Conservation (phyloP, 169 alveolate genomes). For the Neospora caninum region DNA sequence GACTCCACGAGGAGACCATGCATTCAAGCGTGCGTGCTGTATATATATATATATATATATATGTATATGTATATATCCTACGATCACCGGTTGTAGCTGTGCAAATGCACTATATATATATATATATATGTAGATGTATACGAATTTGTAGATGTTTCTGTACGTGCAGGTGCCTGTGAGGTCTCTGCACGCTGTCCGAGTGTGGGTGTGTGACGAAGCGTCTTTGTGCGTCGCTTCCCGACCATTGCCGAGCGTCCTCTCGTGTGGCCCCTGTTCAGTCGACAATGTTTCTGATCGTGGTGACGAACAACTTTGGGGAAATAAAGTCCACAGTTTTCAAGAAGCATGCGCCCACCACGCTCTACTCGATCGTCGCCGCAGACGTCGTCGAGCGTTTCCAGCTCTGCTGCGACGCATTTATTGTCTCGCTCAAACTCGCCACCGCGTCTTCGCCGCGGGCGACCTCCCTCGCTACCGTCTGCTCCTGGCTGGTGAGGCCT, state of each 20-base stretch:
- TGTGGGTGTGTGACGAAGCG: background rate
- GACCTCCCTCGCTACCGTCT: constrained; percentile 30
- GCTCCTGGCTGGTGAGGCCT: constrained; percentile 21
- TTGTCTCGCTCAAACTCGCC: constrained; percentile 86
- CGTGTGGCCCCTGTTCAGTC: constrained; percentile 62
- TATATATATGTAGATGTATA: too few species aligned
- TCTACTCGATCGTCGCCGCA: constrained; percentile 85
- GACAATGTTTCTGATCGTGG: constrained; percentile 88
- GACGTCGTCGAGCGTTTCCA: constrained; percentile 90
- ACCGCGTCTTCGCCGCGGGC: constrained; percentile 65
- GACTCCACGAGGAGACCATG: too few species aligned
- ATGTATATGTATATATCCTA: too few species aligned
- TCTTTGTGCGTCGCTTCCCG: background rate
- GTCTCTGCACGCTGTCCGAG: background rate
- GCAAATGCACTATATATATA: background rate
- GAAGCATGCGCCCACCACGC: constrained; percentile 78
- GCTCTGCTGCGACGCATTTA: constrained; percentile 84
- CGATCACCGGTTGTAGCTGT: background rate
- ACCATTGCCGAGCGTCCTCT: background rate
- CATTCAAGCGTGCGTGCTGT: background rate
- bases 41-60: background rate
- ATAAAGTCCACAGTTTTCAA: constrained; percentile 90
- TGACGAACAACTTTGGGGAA: constrained; percentile 90
- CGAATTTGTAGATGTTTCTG: background rate
- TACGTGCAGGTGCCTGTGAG: background rate